Conservation (phyloP, 2,329 filamentous ascomycete genomes). For the Fusarium decemcellulare region DNA sequence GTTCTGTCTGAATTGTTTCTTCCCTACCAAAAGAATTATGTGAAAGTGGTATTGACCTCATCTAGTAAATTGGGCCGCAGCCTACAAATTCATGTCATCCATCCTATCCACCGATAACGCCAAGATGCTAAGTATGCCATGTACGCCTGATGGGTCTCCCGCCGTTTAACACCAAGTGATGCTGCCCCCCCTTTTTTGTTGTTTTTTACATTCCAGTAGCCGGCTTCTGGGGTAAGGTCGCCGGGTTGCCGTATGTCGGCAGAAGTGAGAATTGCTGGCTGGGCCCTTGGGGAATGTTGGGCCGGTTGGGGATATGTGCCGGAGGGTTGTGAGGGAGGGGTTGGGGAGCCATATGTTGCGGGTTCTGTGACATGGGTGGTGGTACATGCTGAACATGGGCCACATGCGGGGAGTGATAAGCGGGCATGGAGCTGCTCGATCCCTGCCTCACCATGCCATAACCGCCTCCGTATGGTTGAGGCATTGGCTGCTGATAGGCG, state of each 20-base stretch:
- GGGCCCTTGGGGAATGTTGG: conserved; percentile 59
- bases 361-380: conserved; percentile 54
- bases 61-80: conserved; percentile 48
- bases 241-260: conserved; percentile 71
- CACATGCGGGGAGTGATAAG: conserved; percentile 60
- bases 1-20: conserved; percentile 8
- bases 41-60: conserved; percentile 48
- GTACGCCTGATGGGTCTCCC: conserved; percentile 50
- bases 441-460: conserved; percentile 71
- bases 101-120: conserved; percentile 56
- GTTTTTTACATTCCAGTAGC: conserved; percentile 60
- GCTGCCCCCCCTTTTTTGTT: conserved; percentile 39
- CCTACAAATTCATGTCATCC: conserved; percentile 51
- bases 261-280: conserved; percentile 66
- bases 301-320: conserved; percentile 62
- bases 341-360: conserved; percentile 56
- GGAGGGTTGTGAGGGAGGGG: conserved; percentile 60
- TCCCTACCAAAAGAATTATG: conserved; percentile 36
- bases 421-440: conserved; percentile 67
- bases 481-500: conserved; percentile 62
- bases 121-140: conserved; percentile 56
- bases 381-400: conserved; percentile 58
- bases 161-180: conserved; percentile 49
- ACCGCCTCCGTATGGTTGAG: conserved; percentile 63
- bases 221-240: conserved; percentile 72